These are phyloP conservation scores for Paramecium biaurelia DNA, from an alignment of 73 alveolate species.

Conservation along the genomic window DNA sequence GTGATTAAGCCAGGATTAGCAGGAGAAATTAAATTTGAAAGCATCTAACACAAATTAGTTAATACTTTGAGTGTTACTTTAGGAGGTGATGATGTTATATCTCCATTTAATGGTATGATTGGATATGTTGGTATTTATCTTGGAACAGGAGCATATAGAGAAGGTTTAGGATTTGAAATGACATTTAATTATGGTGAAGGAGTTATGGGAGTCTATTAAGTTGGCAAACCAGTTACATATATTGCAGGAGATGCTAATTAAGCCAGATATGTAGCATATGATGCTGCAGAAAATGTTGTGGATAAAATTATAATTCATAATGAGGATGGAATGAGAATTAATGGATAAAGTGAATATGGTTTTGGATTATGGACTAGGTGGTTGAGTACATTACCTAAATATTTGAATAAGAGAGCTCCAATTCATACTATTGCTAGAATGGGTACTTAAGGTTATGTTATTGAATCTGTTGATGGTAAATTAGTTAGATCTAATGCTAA, in stretches of 20 bases:
- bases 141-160: conserved; percentile 37
- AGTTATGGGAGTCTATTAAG: neutral
- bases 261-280: neutral
- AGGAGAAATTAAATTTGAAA: neutral
- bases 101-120: conserved; percentile 47
- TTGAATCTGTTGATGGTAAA: conserved; percentile 12
- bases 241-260: conserved; percentile 4
- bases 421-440: conserved; percentile 29
- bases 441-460: conserved; percentile 31
- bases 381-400: conserved; percentile 36
- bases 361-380: conserved; percentile 54
- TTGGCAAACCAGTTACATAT: conserved; percentile 12
- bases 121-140: conserved; percentile 50
- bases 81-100: conserved; percentile 27
- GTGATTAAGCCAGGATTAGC: conserved; percentile 27
- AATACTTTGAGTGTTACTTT: neutral
- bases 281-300: neutral
- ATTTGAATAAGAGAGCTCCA: neutral
- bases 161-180: neutral
- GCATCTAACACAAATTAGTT: conserved; percentile 28
- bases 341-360: conserved; percentile 26
- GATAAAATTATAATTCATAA: conserved; percentile 38
- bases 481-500: neutral
- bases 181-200: conserved; percentile 37
- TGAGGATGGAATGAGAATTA: neutral